These are phyloP conservation scores for Penicillium fuscoglaucum DNA, from an alignment of 2,329 filamentous ascomycete species.

Conservation along the genomic window DNA sequence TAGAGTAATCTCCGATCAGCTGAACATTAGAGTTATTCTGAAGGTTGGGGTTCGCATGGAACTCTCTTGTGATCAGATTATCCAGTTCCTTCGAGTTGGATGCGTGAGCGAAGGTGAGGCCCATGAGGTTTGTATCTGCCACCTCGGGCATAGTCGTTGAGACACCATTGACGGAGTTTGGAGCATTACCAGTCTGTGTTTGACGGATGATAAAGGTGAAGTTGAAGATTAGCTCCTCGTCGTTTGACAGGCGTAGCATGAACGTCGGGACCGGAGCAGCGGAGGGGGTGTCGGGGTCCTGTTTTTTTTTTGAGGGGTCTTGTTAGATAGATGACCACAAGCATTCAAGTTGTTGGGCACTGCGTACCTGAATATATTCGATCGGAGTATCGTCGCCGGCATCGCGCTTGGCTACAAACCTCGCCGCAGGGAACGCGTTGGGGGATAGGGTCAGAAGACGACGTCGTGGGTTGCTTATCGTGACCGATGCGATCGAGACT, in stretches of 20 bases:
- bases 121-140: conserved; percentile 76
- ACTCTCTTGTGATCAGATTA: conserved; percentile 90
- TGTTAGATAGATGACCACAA: conserved; percentile 6
- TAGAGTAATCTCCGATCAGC: conserved; percentile 87
- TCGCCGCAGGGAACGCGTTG: conserved; percentile 82
- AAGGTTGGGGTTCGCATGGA: conserved; percentile 93
- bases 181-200: conserved; percentile 49
- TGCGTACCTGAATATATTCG: conserved; percentile 84
- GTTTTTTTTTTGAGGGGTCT: conserved; percentile 1
- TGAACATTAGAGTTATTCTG: conserved; percentile 97
- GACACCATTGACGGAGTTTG: conserved; percentile 53
- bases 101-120: conserved; percentile 89
- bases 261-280: conserved; percentile 62
- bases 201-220: conserved; percentile 83
- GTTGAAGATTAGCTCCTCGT: conserved; percentile 88
- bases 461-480: conserved; percentile 75
- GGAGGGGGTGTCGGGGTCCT: conserved; percentile 73
- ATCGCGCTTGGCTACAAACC: conserved; percentile 71
- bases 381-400: conserved; percentile 71
- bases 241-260: conserved; percentile 81
- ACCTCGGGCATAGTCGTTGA: conserved; percentile 52
- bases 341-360: conserved; percentile 4
- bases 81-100: conserved; percentile 85
- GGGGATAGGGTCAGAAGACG: conserved; percentile 77
- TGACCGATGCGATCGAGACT: conserved; percentile 87